These are phyloP conservation scores for Chytridium lagenaria DNA, from an alignment of 371 early-diverging fungal genomes.

Conservation along the genomic window DNA sequence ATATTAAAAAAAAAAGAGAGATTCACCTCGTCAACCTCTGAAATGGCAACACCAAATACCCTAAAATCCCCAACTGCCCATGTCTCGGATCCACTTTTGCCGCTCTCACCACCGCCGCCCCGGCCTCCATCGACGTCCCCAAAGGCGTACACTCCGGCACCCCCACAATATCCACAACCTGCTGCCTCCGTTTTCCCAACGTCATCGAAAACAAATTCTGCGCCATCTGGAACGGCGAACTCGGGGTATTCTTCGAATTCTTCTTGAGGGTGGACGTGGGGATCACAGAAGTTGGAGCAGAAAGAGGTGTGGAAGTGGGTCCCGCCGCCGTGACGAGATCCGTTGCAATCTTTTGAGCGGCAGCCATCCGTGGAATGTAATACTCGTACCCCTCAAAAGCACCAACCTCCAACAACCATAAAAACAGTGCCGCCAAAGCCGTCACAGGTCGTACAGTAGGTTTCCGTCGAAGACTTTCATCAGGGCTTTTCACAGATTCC, in stretches of 20 bases:
- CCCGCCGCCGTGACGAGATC: background rate
- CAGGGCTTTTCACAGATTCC: too few species aligned
- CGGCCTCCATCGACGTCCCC: background rate
- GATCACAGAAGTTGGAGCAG: background rate
- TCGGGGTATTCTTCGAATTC: background rate
- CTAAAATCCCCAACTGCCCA: slow-evolving; percentile 16
- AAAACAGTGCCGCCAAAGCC: slow-evolving; percentile 9
- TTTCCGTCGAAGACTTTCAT: background rate
- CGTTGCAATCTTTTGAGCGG: background rate
- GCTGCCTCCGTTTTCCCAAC: background rate
- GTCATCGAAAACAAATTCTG: background rate
- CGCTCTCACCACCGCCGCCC: background rate
- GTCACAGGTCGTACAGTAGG: background rate
- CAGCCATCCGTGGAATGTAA: background rate
- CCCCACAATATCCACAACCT: background rate
- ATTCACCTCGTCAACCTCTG: slow-evolving; percentile 17
- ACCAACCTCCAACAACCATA: background rate
- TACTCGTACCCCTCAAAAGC: slow-evolving; percentile 10
- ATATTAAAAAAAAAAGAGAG: background rate
- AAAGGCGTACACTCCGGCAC: background rate
- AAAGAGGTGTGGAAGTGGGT: background rate
- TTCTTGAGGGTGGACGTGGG: background rate
- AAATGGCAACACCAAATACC: slow-evolving; percentile 17
- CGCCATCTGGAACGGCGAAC: background rate
- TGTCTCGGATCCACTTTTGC: slow-evolving; percentile 12